Evolutionary conservation across 805 yeast genomes (phyloP), one percentile per base, ranked within the genome.

Genomic region (Candida succiphila): DNA sequence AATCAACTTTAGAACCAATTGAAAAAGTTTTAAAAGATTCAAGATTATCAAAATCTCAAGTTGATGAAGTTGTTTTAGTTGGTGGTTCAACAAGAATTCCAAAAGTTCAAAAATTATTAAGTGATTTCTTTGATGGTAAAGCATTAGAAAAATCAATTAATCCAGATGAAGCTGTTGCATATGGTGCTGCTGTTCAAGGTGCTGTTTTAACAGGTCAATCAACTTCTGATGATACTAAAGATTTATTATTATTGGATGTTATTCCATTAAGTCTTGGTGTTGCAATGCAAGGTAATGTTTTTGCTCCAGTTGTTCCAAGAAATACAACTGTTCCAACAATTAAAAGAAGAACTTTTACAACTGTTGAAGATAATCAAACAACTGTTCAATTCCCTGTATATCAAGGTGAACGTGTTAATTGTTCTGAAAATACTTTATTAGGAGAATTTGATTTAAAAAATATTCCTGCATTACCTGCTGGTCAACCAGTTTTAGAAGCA

Each of bases 321-420:
- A 92, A 92, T 84, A 84, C 97, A 54, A 89, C 97, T 57, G 95
- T 89, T 54, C 98, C 98, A 69, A 89, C 97, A 67, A 83, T 87
- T 71, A 89, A 89, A 83, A 82, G 95, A 63, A 87, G 95, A 75
- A 89, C 95, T 53, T 89, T 89, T 86, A 87, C 98, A 62, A 89
- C 98, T 52, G 94, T 85, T 59, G 95, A 83, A 54, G 98, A 89
- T 77, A 86, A 85, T 77, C 98, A 89, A 75, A 89, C 97, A 60
- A 85, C 95, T 52, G 97, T 89, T 48, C 92, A 85, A 69, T 87
- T 89, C 83, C 96, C 95, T 68, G 97, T 89, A 49, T 89, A 82
- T 79, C 96, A 89, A 77, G 98, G 98, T 80, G 98, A 89, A 78
- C 92, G 98, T 76, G 94, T 89, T 58, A 83, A 87, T 87, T 87